phyloP scores from a whole-genome alignment of 2,329 filamentous ascomycete species.

The Diplodia scrobiculata region DNA sequence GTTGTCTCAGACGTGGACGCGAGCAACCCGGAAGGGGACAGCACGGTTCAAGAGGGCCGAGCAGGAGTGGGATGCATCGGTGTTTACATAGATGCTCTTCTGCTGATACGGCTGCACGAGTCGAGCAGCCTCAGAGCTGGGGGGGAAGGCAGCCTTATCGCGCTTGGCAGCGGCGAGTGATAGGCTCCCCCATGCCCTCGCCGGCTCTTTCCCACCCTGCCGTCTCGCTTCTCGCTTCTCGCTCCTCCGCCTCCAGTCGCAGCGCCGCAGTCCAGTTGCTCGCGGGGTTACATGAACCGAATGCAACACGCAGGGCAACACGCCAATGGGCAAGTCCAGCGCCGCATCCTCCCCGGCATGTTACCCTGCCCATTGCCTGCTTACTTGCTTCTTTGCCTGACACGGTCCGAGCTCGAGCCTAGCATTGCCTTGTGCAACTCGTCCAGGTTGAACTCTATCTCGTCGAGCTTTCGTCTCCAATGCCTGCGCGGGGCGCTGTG shows the following conservation, averaged over 20 bases:
- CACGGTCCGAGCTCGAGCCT: background rate
- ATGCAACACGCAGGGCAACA: constrained; percentile 8
- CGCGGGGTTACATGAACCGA: constrained; percentile 15
- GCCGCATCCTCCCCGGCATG: background rate
- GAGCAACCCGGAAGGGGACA: background rate
- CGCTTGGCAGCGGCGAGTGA: constrained; percentile 23
- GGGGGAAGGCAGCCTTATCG: constrained; percentile 2
- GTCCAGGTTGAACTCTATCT: background rate
- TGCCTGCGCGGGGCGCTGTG: too few species aligned
- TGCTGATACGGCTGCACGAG: constrained; percentile 1
- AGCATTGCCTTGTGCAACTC: too few species aligned
- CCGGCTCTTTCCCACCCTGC: background rate
- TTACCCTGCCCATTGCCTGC: background rate
- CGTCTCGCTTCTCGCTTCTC: background rate
- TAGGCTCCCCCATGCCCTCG: background rate
- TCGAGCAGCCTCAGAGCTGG: constrained; percentile 5
- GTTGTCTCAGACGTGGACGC: background rate
- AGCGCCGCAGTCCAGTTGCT: background rate
- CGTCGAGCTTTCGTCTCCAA: background rate
- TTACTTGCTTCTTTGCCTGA: background rate
- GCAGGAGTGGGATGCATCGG: constrained; percentile 3
- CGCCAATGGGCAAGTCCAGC: background rate
- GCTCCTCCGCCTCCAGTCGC: background rate
- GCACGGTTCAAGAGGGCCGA: background rate
- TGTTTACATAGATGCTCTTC: background rate